Evolutionary conservation across 805 yeast species (phyloP).

Genomic region (Yarrowia sp.): DNA sequence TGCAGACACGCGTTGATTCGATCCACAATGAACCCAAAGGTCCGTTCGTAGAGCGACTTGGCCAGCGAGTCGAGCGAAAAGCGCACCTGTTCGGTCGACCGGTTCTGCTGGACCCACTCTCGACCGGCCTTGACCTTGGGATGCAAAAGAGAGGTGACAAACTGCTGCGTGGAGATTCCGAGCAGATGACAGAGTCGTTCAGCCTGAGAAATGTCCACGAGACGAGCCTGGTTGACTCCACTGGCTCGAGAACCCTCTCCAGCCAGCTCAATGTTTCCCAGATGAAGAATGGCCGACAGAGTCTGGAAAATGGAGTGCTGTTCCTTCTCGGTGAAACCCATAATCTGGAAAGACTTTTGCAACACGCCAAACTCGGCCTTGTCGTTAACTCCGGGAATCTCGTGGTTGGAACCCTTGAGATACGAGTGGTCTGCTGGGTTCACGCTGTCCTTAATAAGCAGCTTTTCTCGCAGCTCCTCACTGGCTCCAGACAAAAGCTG

Average conservation of each 20-base stretch:
- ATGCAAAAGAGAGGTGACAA: slow-evolving; percentile 58
- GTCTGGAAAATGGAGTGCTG: slow-evolving; percentile 57
- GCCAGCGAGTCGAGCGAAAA: slow-evolving; percentile 82
- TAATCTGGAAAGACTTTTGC: slow-evolving; percentile 61
- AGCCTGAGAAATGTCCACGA: slow-evolving; percentile 52
- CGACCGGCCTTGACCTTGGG: slow-evolving; percentile 91
- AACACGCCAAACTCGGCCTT: slow-evolving; percentile 60
- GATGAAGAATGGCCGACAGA: slow-evolving; percentile 71
- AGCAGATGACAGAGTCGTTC: slow-evolving; percentile 56
- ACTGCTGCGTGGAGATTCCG: slow-evolving; percentile 56
- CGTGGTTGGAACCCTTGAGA: slow-evolving; percentile 51
- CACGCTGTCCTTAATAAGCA: slow-evolving; percentile 46
- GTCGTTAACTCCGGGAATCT: slow-evolving; percentile 76
- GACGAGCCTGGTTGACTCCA: slow-evolving; percentile 68
- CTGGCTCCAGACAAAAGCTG: slow-evolving; percentile 72
- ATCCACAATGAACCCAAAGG: slow-evolving; percentile 73
- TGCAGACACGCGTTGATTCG: slow-evolving; percentile 68
- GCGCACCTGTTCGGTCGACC: slow-evolving; percentile 74
- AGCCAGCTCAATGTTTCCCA: slow-evolving; percentile 79
- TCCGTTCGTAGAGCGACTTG: slow-evolving; percentile 77
- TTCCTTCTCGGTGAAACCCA: slow-evolving; percentile 63
- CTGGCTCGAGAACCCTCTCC: slow-evolving; percentile 44
- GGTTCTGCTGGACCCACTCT: slow-evolving; percentile 77
- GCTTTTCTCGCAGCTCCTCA: slow-evolving; percentile 37
- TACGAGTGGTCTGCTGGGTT: slow-evolving; percentile 48